A percentile compares a stretch with the other conserved stretches of the same genome.
Conservation (phyloP, 345 rosid species). For the Acer yangbiense region DNA sequence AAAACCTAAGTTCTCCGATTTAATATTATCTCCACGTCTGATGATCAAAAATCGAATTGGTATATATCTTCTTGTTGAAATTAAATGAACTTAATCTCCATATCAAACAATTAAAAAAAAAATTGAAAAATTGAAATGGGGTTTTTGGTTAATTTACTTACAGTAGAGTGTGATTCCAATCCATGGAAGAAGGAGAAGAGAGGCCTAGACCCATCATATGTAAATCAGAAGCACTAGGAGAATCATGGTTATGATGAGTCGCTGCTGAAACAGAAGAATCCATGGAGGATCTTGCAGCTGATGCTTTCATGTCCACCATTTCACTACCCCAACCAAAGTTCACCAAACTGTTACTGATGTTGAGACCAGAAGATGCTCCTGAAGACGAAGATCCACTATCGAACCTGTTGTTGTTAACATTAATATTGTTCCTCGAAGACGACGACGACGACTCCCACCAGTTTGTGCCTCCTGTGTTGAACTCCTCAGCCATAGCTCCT, state of each 20-base stretch:
- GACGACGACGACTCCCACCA: slow-evolving; percentile 66
- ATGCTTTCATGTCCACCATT: slow-evolving; percentile 40
- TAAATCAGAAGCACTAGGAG: slow-evolving; percentile 36
- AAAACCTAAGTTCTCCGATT: slow-evolving; percentile 56
- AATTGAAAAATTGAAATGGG: neutral
- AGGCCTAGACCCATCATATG: slow-evolving; percentile 92
- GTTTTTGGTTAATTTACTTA: slow-evolving; percentile 32
- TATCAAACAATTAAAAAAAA: neutral
- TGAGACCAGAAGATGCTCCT: slow-evolving; percentile 47
- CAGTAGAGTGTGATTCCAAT: slow-evolving; percentile 88
- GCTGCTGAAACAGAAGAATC: slow-evolving; percentile 44
- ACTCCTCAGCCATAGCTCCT: slow-evolving; percentile 65
- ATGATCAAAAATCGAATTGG: slow-evolving; percentile 3
- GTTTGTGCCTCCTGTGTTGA: slow-evolving; percentile 39
- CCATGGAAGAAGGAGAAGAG: slow-evolving; percentile 75
- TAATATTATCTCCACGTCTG: slow-evolving; percentile 51
- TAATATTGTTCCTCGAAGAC: slow-evolving; percentile 15
- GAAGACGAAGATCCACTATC: slow-evolving; percentile 51
- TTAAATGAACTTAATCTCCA: too few species aligned
- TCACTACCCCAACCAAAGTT: slow-evolving; percentile 63
- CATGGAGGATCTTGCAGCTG: slow-evolving; percentile 49
- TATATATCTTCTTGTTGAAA: neutral
- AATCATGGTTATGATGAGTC: neutral
- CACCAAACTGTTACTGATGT: slow-evolving; percentile 34
- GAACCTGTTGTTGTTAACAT: slow-evolving; percentile 27